Base-by-base conservation (phyloP, 202 grass and related monocot genomes). In the Schoenoplectus tabernaemontani region DNA sequence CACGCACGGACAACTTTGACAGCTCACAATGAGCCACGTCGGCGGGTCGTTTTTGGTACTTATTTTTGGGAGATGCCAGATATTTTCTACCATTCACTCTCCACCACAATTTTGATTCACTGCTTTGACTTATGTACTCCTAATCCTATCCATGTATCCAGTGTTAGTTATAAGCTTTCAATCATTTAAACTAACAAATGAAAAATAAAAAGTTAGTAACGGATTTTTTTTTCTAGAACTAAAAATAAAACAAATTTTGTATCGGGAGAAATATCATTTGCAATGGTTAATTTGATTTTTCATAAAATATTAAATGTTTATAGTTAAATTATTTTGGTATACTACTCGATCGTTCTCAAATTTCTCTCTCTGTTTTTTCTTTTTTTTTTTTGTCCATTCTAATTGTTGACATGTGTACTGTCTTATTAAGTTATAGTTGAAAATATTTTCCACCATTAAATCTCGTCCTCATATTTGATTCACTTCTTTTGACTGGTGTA, bases 391-490 rank as follows among this genome's bases (percentile, higher is more conserved):
- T 5, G 2, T 2, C 9, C 13, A 12, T 48, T 15, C 7, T n/a
- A n/a, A n/a, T 15, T 51, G 48, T 7, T 28, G 4, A 46, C 17
- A 53, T 5, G 9, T 12, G 16, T 70, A 19, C 41, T 44, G 32
- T n/a, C 65, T 34, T 15, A 70, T 70, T 2, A 46, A 41, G n/a
- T 44, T 20, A 36, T 59, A n/a, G n/a, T n/a, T n/a, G n/a, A n/a
- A n/a, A n/a, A n/a, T n/a, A n/a, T 83, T 82, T 82, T 82, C 16
- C 67, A 30, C 33, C 67, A 53, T 19, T 23, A 34, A 44, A 4
- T 75, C 34, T 46, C 59, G 12, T 53, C 81, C 81, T 54, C 81
- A 43, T 61, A 83, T 36, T 76, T 76, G 81, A 83, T 83, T 48
- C 10, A 20, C 5, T 39, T 6, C 79, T 17, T 7, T 72, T 74